phyloP scores from a whole-genome alignment of 306 rosid genomes.

The Malus asiatica region DNA sequence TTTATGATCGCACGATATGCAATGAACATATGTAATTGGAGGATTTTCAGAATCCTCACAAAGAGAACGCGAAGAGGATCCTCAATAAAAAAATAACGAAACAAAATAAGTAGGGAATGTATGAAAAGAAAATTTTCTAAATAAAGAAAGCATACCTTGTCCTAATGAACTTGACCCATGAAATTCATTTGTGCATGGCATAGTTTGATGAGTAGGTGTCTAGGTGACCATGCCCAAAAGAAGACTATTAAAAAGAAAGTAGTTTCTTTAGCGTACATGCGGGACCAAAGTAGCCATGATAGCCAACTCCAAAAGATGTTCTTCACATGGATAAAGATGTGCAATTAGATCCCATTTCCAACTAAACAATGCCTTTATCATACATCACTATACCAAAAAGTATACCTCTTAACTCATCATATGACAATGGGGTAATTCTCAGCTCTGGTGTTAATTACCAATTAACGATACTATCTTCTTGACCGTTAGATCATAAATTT shows the following conservation, averaged over 20 bases:
- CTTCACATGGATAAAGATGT: conserved; percentile 1
- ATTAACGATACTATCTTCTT: background rate
- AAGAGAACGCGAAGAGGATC: no score
- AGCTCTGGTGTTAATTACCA: background rate
- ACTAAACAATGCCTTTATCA: background rate
- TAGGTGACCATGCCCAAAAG: background rate
- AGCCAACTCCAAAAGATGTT: background rate
- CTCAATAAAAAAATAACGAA: background rate
- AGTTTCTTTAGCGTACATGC: background rate
- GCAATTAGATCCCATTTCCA: background rate
- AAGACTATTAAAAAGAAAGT: background rate
- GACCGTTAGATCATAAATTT: background rate
- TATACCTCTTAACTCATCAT: background rate
- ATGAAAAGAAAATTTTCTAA: no score
- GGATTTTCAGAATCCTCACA: rapidly evolving
- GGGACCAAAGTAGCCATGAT: conserved; percentile 19
- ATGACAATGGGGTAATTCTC: background rate
- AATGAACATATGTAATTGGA: no score
- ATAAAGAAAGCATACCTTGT: background rate
- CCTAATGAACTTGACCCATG: background rate
- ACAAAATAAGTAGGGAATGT: background rate
- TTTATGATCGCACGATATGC: rapidly evolving
- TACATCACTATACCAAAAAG: background rate
- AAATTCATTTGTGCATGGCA: background rate
- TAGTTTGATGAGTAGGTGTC: background rate